Base-by-base conservation (phyloP, 129 eudicot genomes). In the Lactuca saligna region DNA sequence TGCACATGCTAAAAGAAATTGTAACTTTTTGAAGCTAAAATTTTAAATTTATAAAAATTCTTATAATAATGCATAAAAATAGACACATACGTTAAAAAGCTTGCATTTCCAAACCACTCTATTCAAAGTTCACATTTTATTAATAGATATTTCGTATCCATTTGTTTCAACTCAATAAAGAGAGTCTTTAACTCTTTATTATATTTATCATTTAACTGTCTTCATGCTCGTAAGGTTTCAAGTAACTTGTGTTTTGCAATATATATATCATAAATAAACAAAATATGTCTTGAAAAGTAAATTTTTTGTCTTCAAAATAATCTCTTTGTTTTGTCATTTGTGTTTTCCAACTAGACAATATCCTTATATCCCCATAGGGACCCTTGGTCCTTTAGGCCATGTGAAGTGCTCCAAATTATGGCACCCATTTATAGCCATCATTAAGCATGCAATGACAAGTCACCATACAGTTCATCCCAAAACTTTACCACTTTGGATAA, bases 401-500 rank as follows among this genome's bases (percentile, higher is more conserved):
- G n/a, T 11, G 17, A 8, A 59, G 74, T 59, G 74, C 63, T 67
- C 15, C 51, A 50, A 51, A 67, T 75, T 48, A 75, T 75, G 74
- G 13, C 73, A 61, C 64, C 63, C 80, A 68, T 75, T 68, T 75
- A 75, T 61, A 50, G 63, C 69, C 80, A 68, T 75, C 75, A 68
- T 75, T 75, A 75, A 75, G 69, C 63, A 60, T 75, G 80, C 75
- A 59, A 75, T 38, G 80, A 68, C 74, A 75, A 25, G 49, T 68
- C 80, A 68, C 61, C 57, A 57, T 50, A 54, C 34, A 57, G 46
- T 46, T 41, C 74, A 56, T 2, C 33, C n/a, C n/a, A 4, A 14
- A 54, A 49, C 7, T 37, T 69, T 57, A 42, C 50, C 72, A 34
- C 58, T 65, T 54, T 12, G 62, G 49, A 42, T 53, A 66, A 33